Evolutionary conservation across 2,329 filamentous ascomycete genomes (phyloP), one percentile per base, ranked within the genome.

Genomic region (Bipolaris oryzae): DNA sequence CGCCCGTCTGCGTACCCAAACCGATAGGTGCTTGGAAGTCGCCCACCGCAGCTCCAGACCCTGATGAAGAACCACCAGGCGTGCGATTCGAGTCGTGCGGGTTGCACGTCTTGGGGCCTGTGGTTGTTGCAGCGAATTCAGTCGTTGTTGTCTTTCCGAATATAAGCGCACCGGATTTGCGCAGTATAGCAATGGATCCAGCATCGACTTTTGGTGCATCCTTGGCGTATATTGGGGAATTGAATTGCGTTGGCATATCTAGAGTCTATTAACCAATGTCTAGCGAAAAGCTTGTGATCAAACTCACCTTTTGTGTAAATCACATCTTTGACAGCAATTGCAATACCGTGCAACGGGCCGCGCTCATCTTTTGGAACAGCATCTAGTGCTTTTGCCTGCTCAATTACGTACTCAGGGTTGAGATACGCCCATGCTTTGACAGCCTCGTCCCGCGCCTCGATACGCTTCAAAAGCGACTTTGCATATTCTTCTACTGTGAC

Each of bases 31-130:
- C 82, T 60, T 90, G 87, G 50, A 83, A 82, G 60, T 90, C 88
- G 6, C 78, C 87, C 0, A 90, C 87, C 0, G 85, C 87, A 0
- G 87, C 87, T 0, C 80, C 88, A 0, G 87, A 89, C 0, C 88
- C 88, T 0, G 86, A 85, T 0, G 86, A 89, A 0, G 87, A 89
- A 43, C 88, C 88, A 0, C 88, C 88, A 0, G 88, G 87, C 0
- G 87, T 89, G 4, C 81, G 78, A 0, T 55, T 57, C 0, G 75
- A 57, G 57, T 82, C 76, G 58, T 84, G 82, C 0, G 87, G 85
- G 67, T 90, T 90, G 3, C 73, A 68, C 1, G 85, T 87, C 48
- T 78, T 78, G 1, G 82, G 79, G 49, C 86, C 86, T 13, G 77
- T 72, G 1, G 78, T 79, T 0, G 81, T 85, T 2, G 84, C 81